Percentiles rank a stretch among this genome's conserved stretches.
Conservation (phyloP, 2,329 filamentous ascomycete species). For the Colletotrichum liaoningense region DNA sequence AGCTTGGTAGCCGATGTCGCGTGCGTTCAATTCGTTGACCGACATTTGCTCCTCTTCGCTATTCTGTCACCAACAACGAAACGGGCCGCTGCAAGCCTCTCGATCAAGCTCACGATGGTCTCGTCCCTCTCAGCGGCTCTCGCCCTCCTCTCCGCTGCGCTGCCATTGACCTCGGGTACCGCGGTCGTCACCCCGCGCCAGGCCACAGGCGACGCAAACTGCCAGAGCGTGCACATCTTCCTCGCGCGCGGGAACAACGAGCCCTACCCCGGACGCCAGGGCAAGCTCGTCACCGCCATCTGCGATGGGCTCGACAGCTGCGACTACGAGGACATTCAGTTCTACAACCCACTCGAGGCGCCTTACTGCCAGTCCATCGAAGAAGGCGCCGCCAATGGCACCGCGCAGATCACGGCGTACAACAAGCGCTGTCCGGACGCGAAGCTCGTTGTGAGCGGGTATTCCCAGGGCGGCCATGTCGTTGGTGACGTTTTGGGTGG, state of each 20-base stretch:
- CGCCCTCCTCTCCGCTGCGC: neutral
- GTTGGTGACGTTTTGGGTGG: constrained; percentile 50
- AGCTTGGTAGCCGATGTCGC: neutral
- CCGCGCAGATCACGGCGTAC: constrained; percentile 52
- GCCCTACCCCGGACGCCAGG: constrained; percentile 45
- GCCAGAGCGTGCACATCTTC: constrained; percentile 45
- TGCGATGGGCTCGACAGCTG: constrained; percentile 42
- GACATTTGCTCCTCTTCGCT: neutral
- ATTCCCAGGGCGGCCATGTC: constrained; percentile 54
- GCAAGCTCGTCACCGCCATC: constrained; percentile 42
- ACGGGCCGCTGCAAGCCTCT: neutral
- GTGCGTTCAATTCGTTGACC: neutral
- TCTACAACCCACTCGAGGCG: constrained; percentile 42
- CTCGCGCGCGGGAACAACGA: constrained; percentile 44
- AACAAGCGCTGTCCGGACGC: constrained; percentile 51
- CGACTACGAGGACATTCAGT: constrained; percentile 48
- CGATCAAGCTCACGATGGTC: constrained; percentile 6
- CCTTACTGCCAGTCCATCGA: constrained; percentile 51
- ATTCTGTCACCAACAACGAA: neutral
- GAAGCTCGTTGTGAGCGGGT: constrained; percentile 54
- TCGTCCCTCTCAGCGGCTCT: constrained; percentile 22
- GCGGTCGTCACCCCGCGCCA: constrained; percentile 16
- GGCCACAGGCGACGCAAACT: constrained; percentile 31
- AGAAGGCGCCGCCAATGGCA: constrained; percentile 48
- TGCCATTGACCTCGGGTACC: constrained; percentile 13